Percentiles rank a stretch among this genome's conserved stretches.
Evolutionary conservation across 2,329 filamentous ascomycete species (phyloP).

Genomic region (Niveomyces coronatus): DNA sequence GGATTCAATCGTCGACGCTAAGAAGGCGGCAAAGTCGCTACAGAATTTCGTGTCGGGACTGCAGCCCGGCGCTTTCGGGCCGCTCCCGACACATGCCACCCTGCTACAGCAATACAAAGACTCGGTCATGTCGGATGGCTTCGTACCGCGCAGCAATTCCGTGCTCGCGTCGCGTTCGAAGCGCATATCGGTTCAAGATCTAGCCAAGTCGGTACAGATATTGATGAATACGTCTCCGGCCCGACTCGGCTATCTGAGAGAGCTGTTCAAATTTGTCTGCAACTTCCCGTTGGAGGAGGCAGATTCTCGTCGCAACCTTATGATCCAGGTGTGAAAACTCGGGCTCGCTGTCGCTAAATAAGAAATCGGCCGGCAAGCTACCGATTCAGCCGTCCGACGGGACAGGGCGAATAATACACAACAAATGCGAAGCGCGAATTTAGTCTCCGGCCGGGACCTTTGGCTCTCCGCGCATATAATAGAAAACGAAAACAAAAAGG

Average conservation of each 20-base stretch:
- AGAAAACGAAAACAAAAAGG: no score
- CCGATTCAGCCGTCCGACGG: no score
- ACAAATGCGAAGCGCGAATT: no score
- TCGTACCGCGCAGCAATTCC: slow-evolving; percentile 30
- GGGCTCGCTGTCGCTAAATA: no score
- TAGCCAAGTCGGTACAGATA: slow-evolving; percentile 68
- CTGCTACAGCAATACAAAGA: slow-evolving; percentile 73
- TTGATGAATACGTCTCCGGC: slow-evolving; percentile 55
- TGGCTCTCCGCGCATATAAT: no score
- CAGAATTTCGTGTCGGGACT: slow-evolving; percentile 68
- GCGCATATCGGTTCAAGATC: slow-evolving; percentile 58
- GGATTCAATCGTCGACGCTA: slow-evolving; percentile 35
- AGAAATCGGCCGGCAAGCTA: no score
- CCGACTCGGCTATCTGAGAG: slow-evolving; percentile 69
- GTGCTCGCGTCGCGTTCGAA: slow-evolving; percentile 42
- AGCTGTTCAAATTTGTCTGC: slow-evolving; percentile 77
- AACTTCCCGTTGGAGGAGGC: slow-evolving; percentile 75
- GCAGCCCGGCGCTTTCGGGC: slow-evolving; percentile 69
- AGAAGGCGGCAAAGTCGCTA: slow-evolving; percentile 42
- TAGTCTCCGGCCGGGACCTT: no score
- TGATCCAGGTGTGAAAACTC: slow-evolving; percentile 40
- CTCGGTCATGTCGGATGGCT: slow-evolving; percentile 62
- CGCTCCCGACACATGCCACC: slow-evolving; percentile 55
- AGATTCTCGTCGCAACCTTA: slow-evolving; percentile 53
- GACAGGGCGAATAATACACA: no score